These are phyloP conservation scores for Penicillium paxilli DNA, from an alignment of 495 filamentous ascomycete genomes.

Conservation along the genomic window DNA sequence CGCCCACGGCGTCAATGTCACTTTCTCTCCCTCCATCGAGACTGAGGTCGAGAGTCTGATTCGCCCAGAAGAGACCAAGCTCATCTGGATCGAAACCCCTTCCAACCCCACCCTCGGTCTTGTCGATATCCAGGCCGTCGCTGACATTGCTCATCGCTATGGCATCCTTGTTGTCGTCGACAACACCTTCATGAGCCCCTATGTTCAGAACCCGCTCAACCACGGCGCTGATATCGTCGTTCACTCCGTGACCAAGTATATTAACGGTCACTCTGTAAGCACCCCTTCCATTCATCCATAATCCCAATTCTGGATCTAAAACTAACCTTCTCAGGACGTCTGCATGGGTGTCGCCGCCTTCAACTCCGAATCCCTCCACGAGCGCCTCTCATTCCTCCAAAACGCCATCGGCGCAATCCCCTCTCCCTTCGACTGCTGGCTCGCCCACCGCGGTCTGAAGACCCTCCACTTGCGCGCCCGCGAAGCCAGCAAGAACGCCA, in stretches of 20 bases:
- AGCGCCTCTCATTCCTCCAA: conserved; percentile 84
- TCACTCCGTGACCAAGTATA: conserved; percentile 99
- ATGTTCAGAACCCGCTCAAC: conserved; percentile 92
- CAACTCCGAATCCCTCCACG: conserved; percentile 76
- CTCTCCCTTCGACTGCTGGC: conserved; percentile 95
- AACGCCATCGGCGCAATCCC: conserved; percentile 97
- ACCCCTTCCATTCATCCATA: background rate
- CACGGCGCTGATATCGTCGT: conserved; percentile 97
- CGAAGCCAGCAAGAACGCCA: conserved; percentile 81
- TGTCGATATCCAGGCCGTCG: conserved; percentile 87
- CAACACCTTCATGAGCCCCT: conserved; percentile 96
- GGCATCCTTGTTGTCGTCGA: conserved; percentile 95
- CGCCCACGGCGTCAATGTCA: conserved; percentile 91
- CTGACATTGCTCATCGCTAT: conserved; percentile 77
- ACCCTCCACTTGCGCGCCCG: conserved; percentile 91
- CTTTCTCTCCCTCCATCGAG: conserved; percentile 90
- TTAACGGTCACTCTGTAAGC: conserved; percentile 84
- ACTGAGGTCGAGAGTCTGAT: conserved; percentile 81
- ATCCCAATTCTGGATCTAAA: conserved; percentile 16
- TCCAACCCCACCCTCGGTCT: conserved; percentile 91
- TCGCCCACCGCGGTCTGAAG: conserved; percentile 97
- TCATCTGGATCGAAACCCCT: conserved; percentile 96
- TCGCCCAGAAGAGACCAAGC: conserved; percentile 76
- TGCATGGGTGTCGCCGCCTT: conserved; percentile 97
- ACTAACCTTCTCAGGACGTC: conserved; percentile 64